Evolutionary conservation across 768 basidiomycete genomes (phyloP), one percentile per base, ranked within the genome.

Genomic region (Rhodotorula taiwanensis): DNA sequence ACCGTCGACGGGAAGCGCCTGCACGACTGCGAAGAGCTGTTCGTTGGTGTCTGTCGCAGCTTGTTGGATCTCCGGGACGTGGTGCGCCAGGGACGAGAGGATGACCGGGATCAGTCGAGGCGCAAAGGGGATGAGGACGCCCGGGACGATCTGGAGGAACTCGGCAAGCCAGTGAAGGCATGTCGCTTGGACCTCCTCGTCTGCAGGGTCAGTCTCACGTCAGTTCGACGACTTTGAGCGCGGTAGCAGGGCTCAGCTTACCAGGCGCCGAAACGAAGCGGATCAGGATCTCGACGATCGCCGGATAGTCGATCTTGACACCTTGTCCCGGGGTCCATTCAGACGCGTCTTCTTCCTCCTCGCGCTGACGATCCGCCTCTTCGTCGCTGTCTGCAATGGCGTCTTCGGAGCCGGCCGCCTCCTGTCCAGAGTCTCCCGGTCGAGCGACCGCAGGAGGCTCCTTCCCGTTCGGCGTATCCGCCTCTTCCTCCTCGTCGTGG

Each of bases 271-370:
- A 39, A 10, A 39, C 36, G 36, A 89, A 87, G 43, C 81, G 82
- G 15, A 98, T 84, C 49, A 99, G 77, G 67, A 94, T 98, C 73
- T 97, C 91, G 42, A 97, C 84, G 55, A 99, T 89, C 5, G 92
- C 86, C 21, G 85, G 82, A 74, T 92, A 91, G 74, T 98, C 88
- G 62, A 99, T 85, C 59, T 80, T 82, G 16, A 98, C 91, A 0
- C 91, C 93, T 78, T 97, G 90, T 6, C 94, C 95, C 23, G 92
- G 93, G 31, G 87, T 78, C 90, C 90, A 97, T 43, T 83, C 87
- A 1, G 4, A 9, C 0, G 74, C 74, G 25, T 71, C 70, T 25
- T 77, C 75, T 62, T 75, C 74, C 20, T 73, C 76, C 5, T 74
- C 70, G n/a, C 23, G 30, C 20, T 28, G 18, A 21, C 74, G 73